A percentile compares a stretch with the other conserved stretches of the same genome.
Evolutionary conservation across 495 filamentous ascomycete species (phyloP).

Genomic region (Hamigera avellanea): DNA sequence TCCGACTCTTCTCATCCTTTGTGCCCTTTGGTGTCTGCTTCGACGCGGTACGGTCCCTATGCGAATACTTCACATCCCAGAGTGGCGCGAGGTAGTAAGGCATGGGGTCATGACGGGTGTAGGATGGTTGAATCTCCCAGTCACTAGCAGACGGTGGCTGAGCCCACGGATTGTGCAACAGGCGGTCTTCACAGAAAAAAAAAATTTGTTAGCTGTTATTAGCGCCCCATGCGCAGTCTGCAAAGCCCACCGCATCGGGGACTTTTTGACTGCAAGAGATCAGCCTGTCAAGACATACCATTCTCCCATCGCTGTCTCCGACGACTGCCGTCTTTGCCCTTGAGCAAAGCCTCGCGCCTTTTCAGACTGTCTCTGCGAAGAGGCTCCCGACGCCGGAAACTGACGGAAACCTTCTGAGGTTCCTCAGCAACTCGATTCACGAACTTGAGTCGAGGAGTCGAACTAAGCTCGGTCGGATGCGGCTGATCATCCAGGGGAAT

Average conservation of each 20-base stretch:
- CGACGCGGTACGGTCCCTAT: slow-evolving; percentile 24
- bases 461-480: slow-evolving; percentile 4
- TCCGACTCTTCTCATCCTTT: slow-evolving; percentile 27
- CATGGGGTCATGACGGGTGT: slow-evolving; percentile 57
- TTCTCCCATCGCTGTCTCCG: slow-evolving; percentile 91
- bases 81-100: slow-evolving; percentile 83
- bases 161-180: slow-evolving; percentile 77
- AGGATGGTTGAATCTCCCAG: slow-evolving; percentile 68
- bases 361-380: slow-evolving; percentile 50
- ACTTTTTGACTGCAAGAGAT: too few species aligned
- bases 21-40: slow-evolving; percentile 26
- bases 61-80: slow-evolving; percentile 63
- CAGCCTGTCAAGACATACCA: slow-evolving; percentile 41
- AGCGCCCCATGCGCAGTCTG: too few species aligned
- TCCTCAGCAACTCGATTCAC: slow-evolving; percentile 7
- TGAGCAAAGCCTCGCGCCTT: slow-evolving; percentile 67
- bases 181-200: slow-evolving; percentile 47
- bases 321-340: slow-evolving; percentile 85
- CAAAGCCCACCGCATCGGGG: too few species aligned
- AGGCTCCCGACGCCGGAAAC: slow-evolving; percentile 33
- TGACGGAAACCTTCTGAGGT: slow-evolving; percentile 15
- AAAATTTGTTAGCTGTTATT: neutral
- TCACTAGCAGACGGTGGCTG: slow-evolving; percentile 71
- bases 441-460: slow-evolving; percentile 14
- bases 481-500: slow-evolving; percentile 41